Evolutionary conservation across 108 stramenopile genomes (phyloP), one percentile per base, ranked within the genome.

Genomic region (Chaetoceros tenuissimus): DNA sequence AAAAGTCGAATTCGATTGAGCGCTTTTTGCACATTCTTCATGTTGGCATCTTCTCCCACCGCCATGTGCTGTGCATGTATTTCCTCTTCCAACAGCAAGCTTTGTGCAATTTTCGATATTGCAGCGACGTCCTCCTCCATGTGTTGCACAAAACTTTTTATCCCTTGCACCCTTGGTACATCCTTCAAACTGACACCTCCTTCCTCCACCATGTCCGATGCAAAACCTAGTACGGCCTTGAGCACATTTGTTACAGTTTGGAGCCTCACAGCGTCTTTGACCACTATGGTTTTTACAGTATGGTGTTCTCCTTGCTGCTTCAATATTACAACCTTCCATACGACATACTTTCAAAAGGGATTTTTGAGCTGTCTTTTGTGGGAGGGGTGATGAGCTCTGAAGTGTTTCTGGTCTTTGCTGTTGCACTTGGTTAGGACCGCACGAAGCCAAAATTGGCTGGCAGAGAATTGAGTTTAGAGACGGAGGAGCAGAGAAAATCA

Each of bases 71-170:
- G 34, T 40, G 13, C 34, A 40, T 13, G 13, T 40, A 40, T 40
- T 5, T 40, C 34, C 34, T 40, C 34, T 40, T 5, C 34, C 34
- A 40, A 40, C 34, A 5, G 13, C 63, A 17, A 26, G 30, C 40
- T 47, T 64, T 22, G 28, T 30, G 63, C 63, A 64, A 28, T 24
- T 31, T 16, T 31, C 63, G 3, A 64, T 30, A 18, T 64, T n/a
- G 30, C 63, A 64, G 7, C 63, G 53, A n/a, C 55, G 53, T 2
- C 63, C 63, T 8, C 63, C 63, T 26, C 63, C 63, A 28, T 64
- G 63, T 5, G 51, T 26, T 7, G 51, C 53, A 52, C 60, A 61
- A 2, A 52, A 61, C 34, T 13, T 10, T 40, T 13, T 40, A 13
- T 40, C 34, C 34, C 34, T 40, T 40, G 34, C 63, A 20, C 25